A percentile compares a stretch with the other conserved stretches of the same genome.
Evolutionary conservation across 2,329 filamentous ascomycete genomes (phyloP).

Genomic region (Cladosporium austrohemisphaericum): DNA sequence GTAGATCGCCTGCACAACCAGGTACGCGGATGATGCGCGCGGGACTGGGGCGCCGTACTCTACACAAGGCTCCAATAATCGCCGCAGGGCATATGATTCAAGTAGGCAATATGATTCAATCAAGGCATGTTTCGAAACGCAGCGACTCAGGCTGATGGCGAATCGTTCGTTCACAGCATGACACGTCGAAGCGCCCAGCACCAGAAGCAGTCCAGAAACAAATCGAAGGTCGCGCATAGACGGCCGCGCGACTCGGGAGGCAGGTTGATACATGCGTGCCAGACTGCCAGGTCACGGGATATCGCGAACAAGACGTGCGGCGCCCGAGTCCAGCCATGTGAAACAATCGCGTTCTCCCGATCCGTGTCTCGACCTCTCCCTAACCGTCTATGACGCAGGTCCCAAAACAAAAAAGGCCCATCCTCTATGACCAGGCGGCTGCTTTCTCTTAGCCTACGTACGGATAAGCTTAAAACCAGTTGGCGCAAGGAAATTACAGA

Average conservation of each 20-base stretch:
- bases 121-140: too few relatives aligned
- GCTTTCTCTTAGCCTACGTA: not conserved
- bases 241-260: not conserved
- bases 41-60: too few relatives aligned
- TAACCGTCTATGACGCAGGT: constrained; percentile 4
- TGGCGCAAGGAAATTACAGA: constrained; percentile 2
- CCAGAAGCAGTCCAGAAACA: not conserved
- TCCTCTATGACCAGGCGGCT: not conserved
- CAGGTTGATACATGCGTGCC: too few relatives aligned
- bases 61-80: too few relatives aligned
- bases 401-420: not conserved
- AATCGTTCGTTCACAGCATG: not conserved
- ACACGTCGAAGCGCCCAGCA: not conserved
- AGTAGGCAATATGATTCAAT: too few relatives aligned
- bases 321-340: not conserved
- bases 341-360: constrained; percentile 4
- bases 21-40: not conserved
- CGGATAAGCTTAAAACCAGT: constrained; percentile 6
- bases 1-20: too few relatives aligned
- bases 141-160: too few relatives aligned
- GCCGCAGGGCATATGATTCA: too few relatives aligned
- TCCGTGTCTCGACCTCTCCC: constrained; percentile 11
- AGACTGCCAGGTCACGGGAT: constrained; percentile 3
- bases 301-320: not conserved
- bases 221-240: not conserved